These are phyloP conservation scores for Candida railenensis DNA, from an alignment of 805 yeast genomes.

Conservation along the genomic window DNA sequence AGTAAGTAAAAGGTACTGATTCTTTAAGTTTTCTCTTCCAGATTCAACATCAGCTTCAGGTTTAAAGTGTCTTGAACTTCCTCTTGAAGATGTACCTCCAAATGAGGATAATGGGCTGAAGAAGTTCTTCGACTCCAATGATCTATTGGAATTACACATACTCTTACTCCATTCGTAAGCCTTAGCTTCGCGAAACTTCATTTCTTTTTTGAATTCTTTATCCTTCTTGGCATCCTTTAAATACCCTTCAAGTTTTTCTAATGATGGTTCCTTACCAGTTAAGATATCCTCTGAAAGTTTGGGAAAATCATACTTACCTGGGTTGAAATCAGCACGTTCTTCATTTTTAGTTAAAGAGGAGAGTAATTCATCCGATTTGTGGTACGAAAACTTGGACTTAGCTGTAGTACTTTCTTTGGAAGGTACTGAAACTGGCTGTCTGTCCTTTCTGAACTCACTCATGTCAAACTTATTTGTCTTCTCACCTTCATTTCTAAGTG, in stretches of 20 bases:
- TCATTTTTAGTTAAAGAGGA: constrained; percentile 13
- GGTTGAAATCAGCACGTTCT: neutral
- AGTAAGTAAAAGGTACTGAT: constrained; percentile 29
- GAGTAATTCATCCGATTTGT: constrained; percentile 4
- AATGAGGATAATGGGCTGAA: constrained; percentile 39
- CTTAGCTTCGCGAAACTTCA: constrained; percentile 44
- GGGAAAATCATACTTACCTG: constrained; percentile 2
- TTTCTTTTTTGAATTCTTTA: constrained; percentile 40
- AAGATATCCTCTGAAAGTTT: neutral
- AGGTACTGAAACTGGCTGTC: neutral
- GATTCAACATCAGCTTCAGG: neutral
- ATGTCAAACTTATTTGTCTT: constrained; percentile 19
- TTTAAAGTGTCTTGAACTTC: no score
- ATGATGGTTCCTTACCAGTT: constrained; percentile 9
- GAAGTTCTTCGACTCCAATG: constrained; percentile 42
- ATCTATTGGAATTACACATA: constrained; percentile 31
- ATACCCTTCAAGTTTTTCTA: constrained; percentile 33
- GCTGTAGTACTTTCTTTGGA: neutral
- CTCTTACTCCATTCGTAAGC: constrained; percentile 54
- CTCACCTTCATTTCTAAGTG: constrained; percentile 4
- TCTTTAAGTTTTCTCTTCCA: constrained; percentile 6
- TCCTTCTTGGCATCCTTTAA: constrained; percentile 43
- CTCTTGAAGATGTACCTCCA: constrained; percentile 6
- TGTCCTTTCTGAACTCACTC: constrained; percentile 7
- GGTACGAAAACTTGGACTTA: neutral